A percentile compares a stretch with the other conserved stretches of the same genome.
Evolutionary conservation across 208 protist genomes (phyloP).

Genomic region (Leishmania tropica): DNA sequence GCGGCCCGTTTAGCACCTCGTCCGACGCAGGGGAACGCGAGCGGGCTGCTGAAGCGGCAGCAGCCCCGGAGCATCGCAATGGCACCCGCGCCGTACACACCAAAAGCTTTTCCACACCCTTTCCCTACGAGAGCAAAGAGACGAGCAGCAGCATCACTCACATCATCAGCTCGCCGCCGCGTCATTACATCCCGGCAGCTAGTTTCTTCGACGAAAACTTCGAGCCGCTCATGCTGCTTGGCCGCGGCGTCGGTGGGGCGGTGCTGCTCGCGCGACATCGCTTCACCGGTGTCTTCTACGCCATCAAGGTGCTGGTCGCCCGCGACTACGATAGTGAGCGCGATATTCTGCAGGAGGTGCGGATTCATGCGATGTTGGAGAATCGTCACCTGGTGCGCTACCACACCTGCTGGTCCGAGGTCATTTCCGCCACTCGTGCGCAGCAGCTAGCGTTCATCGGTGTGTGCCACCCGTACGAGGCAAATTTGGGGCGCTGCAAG

Average conservation of each 20-base stretch:
- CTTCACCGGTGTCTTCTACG: conserved; percentile 82
- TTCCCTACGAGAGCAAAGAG: conserved; percentile 2
- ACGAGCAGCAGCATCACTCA: conserved; percentile 22
- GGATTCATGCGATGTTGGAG: conserved; percentile 70
- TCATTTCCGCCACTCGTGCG: conserved; percentile 62
- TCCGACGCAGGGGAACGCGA: neutral
- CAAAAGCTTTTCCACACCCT: conserved; percentile 9
- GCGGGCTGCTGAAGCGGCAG: neutral
- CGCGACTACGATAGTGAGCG: conserved; percentile 68
- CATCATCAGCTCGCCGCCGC: conserved; percentile 16
- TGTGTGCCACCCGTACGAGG: conserved; percentile 47
- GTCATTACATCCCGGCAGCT: conserved; percentile 12
- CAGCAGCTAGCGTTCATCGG: conserved; percentile 77
- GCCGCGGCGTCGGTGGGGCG: conserved; percentile 69
- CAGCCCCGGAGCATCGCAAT: too few relatives aligned
- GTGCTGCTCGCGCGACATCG: conserved; percentile 79
- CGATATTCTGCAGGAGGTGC: conserved; percentile 73
- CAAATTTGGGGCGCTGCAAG: conserved; percentile 7
- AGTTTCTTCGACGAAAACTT: conserved; percentile 93
- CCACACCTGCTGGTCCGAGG: conserved; percentile 82
- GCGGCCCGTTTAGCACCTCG: neutral
- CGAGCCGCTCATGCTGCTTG: conserved; percentile 67
- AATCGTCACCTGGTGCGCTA: conserved; percentile 74
- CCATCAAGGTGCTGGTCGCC: conserved; percentile 82
- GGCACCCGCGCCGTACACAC: neutral